phyloP scores from a whole-genome alignment of 257 asterid species.

The Fraxinus anomala region DNA sequence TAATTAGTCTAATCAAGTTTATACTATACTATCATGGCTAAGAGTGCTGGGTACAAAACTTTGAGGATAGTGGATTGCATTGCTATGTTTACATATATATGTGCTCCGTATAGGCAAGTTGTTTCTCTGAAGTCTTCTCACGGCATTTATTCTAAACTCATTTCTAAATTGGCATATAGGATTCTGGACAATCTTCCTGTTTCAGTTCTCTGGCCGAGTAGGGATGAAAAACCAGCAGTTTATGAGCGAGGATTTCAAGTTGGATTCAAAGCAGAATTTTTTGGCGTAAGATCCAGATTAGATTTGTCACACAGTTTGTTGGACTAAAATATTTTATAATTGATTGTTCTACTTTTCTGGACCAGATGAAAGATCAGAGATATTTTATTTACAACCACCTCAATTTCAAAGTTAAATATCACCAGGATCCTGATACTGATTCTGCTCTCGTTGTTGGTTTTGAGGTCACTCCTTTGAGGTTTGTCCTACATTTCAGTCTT shows the following conservation, averaged over 20 bases:
- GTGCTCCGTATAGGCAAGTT: background rate
- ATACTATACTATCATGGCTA: background rate
- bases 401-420: constrained; percentile 55
- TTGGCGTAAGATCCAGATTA: constrained; percentile 37
- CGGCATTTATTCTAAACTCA: background rate
- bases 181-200: constrained; percentile 61
- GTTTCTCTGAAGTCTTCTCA: background rate
- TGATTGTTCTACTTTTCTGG: constrained; percentile 8
- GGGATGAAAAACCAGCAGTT: constrained; percentile 33
- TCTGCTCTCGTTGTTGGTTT: constrained; percentile 55
- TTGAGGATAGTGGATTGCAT: background rate
- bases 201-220: constrained; percentile 46
- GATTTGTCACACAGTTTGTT: background rate
- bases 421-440: constrained; percentile 41
- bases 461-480: constrained; percentile 60
- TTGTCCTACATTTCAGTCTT: constrained; percentile 18
- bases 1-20: background rate
- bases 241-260: constrained; percentile 50
- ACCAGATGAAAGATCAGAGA: constrained; percentile 42
- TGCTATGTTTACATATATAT: background rate
- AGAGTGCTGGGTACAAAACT: background rate
- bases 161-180: constrained; percentile 28
- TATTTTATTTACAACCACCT: constrained; percentile 52
- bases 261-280: constrained; percentile 44
- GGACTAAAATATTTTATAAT: background rate